These are phyloP conservation scores for Candida railenensis DNA, from an alignment of 805 yeast genomes.

Conservation along the genomic window DNA sequence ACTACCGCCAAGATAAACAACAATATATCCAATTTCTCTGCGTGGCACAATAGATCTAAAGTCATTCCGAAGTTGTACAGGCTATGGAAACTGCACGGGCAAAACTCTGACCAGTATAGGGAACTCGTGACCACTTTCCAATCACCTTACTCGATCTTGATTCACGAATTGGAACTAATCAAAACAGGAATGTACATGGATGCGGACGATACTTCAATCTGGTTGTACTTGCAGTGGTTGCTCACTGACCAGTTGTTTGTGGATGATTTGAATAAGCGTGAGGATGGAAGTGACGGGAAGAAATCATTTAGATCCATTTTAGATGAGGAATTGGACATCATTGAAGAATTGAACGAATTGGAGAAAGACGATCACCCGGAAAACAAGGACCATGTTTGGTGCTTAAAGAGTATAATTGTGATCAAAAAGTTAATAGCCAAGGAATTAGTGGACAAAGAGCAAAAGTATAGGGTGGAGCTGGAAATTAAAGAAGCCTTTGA, in stretches of 20 bases:
- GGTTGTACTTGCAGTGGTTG: conserved; percentile 89
- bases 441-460: neutral
- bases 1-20: conserved; percentile 76
- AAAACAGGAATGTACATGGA: conserved; percentile 89
- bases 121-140: conserved; percentile 20
- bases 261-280: conserved; percentile 12
- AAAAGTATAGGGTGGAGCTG: conserved; percentile 14
- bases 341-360: conserved; percentile 65
- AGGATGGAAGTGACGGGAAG: conserved; percentile 8
- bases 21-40: conserved; percentile 90
- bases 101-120: neutral
- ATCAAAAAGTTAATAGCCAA: conserved; percentile 32
- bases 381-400: conserved; percentile 68
- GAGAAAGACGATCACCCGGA: conserved; percentile 61
- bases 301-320: conserved; percentile 35
- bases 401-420: conserved; percentile 60
- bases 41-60: conserved; percentile 88
- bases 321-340: conserved; percentile 41
- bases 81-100: conserved; percentile 3
- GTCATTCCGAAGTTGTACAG: conserved; percentile 56
- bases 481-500: conserved; percentile 38
- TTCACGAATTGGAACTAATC: conserved; percentile 62
- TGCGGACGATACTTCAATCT: conserved; percentile 89
- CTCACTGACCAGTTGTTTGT: conserved; percentile 43
- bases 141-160: conserved; percentile 36